Conservation (phyloP, 176 grass and related monocot genomes). For the Neostapfia colusana region DNA sequence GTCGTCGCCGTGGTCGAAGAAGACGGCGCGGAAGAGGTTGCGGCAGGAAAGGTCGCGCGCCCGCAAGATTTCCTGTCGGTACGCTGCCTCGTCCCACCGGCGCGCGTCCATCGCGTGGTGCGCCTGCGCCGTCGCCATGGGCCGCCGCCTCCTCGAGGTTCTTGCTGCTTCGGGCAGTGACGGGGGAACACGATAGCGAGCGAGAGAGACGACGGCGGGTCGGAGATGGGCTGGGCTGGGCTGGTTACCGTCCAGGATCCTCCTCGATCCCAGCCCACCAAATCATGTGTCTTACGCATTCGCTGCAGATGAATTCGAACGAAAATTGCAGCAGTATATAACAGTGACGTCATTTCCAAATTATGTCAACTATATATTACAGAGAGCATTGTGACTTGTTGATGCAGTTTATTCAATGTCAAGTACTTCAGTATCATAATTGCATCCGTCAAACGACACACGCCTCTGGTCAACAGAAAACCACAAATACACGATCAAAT, state of each 20-base stretch:
- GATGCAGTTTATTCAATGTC: not conserved
- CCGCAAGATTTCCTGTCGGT: slow-evolving; percentile 61
- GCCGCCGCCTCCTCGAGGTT: slow-evolving; percentile 2
- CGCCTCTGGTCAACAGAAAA: slow-evolving; percentile 8
- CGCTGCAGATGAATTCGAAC: not conserved
- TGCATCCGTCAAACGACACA: not conserved
- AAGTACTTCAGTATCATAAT: not conserved
- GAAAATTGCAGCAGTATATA: not conserved
- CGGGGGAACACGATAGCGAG: not conserved
- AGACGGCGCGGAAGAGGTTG: slow-evolving; percentile 76
- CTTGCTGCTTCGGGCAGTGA: not conserved
- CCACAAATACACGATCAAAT: not conserved
- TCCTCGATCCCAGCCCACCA: not conserved
- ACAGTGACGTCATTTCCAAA: not conserved
- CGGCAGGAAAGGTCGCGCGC: slow-evolving; percentile 51
- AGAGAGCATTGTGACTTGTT: not conserved
- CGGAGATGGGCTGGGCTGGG: not conserved
- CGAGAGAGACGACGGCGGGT: not conserved
- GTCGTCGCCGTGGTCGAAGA: slow-evolving; percentile 54
- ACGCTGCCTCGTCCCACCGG: slow-evolving; percentile 53
- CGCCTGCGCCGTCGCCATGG: slow-evolving; percentile 19
- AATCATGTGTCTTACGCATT: not conserved
- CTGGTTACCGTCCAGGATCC: not conserved
- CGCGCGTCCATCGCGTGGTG: slow-evolving; percentile 33
- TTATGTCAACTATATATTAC: not conserved